Base-by-base conservation (phyloP, 768 basidiomycete genomes). In the Boletus subparvulus region DNA sequence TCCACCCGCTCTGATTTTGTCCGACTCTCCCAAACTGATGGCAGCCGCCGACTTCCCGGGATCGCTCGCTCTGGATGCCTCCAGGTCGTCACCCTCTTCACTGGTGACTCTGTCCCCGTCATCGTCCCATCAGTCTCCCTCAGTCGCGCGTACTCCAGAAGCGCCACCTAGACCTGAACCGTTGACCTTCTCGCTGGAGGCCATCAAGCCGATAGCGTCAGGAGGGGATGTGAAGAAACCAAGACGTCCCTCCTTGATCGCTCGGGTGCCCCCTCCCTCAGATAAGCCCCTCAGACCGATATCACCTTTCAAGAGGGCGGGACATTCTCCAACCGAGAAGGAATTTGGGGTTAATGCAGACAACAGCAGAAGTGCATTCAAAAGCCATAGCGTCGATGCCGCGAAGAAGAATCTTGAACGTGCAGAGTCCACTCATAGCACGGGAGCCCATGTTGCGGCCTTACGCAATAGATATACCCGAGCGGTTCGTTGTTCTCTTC, bases 401-500 rank as follows among this genome's bases (percentile, higher is more conserved):
- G 62, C 64, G 6, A 76, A 71, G 40, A 66, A 70, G 51, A 36
- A 65, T 16, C 61, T 83, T 4, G 82, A 86, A 49, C 77, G 81
- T 57, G 76, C 69, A 21, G 83, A 85, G 44, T 82, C 83, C 3
- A 78, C 77, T 7, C 77, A 70, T 40, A 85, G 82, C 58, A 79
- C 65, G 47, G 81, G 80, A 13, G 84, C 81, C 61, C 72, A 86
- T 26, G 88, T 92, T 44, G 85, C 88, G 42, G 82, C 83, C 2
- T 83, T 92, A 78, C 79, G 85, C 43, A 81, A 80, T 65, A 81
- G 81, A 48, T 90, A 87, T 61, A 77, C 82, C 21, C 78, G 73
- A 41, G 75, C 70, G 53, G 88, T 89, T 62, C 43, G 85, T 75
- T 12, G 4, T 39, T 40, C 41, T 57, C 16, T 52, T 61, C 26